Conservation (phyloP, 2,329 filamentous ascomycete genomes). For the Stemphylium lycopersici region DNA sequence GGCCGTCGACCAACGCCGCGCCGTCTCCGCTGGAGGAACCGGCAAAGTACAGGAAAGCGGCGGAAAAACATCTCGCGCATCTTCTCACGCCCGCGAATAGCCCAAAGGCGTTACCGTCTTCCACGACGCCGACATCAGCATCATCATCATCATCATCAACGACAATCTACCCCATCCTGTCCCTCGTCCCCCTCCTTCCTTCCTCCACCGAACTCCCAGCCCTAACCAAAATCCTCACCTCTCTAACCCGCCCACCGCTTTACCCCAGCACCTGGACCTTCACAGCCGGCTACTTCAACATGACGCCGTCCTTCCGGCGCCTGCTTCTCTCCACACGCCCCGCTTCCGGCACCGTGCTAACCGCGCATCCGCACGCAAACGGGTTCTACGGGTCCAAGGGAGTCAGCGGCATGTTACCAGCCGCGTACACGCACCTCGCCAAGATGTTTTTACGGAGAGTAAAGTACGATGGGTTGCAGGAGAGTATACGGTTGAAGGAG, state of each 20-base stretch:
- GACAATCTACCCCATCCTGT: conserved; percentile 82
- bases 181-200: conserved; percentile 86
- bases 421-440: conserved; percentile 88
- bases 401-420: conserved; percentile 86
- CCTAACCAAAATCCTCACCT: conserved; percentile 74
- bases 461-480: conserved; percentile 57
- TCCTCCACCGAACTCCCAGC: conserved; percentile 88
- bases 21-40: conserved; percentile 77
- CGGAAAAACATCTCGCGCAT: conserved; percentile 69
- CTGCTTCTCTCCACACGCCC: conserved; percentile 78
- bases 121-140: conserved; percentile 34
- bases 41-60: conserved; percentile 69
- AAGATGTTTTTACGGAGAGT: conserved; percentile 77
- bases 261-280: conserved; percentile 85
- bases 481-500: conserved; percentile 77
- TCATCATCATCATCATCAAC: conserved; percentile 48
- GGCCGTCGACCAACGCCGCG: conserved; percentile 76
- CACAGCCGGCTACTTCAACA: conserved; percentile 98
- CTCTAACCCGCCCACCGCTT: conserved; percentile 70
- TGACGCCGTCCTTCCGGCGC: conserved; percentile 80
- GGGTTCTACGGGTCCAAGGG: conserved; percentile 91
- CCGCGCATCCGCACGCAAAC: conserved; percentile 90
- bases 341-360: conserved; percentile 78
- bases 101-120: conserved; percentile 14
- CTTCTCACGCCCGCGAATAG: conserved; percentile 65